These are phyloP conservation scores for Cryphonectria radicalis DNA, from an alignment of 2,329 filamentous ascomycete genomes.

Conservation along the genomic window DNA sequence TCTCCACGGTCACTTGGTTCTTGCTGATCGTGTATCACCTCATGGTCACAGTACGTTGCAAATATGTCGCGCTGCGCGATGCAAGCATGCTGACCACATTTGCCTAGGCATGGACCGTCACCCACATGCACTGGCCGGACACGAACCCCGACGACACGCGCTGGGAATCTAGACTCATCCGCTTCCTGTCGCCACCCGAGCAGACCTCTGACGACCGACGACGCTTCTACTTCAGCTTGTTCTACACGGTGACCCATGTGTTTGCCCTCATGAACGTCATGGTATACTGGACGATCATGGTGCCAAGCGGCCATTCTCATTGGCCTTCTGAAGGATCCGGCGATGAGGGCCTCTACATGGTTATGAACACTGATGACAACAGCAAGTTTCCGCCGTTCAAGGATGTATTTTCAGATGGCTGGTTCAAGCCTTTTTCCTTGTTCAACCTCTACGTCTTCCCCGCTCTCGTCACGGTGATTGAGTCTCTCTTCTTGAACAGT, in stretches of 20 bases:
- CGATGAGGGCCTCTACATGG: slow-evolving; percentile 16
- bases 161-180: slow-evolving; percentile 44
- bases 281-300: slow-evolving; percentile 51
- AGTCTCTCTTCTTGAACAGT: slow-evolving; percentile 56
- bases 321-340: slow-evolving; percentile 32
- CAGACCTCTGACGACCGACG: slow-evolving; percentile 47
- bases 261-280: slow-evolving; percentile 55
- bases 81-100: not conserved
- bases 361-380: not conserved
- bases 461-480: slow-evolving; percentile 48
- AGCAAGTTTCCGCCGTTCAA: slow-evolving; percentile 42
- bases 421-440: slow-evolving; percentile 52
- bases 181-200: slow-evolving; percentile 50
- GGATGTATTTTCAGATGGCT: slow-evolving; percentile 52
- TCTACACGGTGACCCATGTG: slow-evolving; percentile 51
- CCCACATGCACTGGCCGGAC: slow-evolving; percentile 54
- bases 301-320: slow-evolving; percentile 44
- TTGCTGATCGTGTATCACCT: slow-evolving; percentile 52
- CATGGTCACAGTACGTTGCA: slow-evolving; percentile 49
- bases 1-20: slow-evolving; percentile 49
- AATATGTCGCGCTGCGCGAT: too few species aligned
- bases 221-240: slow-evolving; percentile 54
- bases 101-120: slow-evolving; percentile 51
- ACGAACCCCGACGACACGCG: slow-evolving; percentile 42
- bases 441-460: slow-evolving; percentile 51